A percentile compares a stretch with the other conserved stretches of the same genome.
Evolutionary conservation across 2,329 filamentous ascomycete genomes (phyloP).

Genomic region (Paraphoma sp.): DNA sequence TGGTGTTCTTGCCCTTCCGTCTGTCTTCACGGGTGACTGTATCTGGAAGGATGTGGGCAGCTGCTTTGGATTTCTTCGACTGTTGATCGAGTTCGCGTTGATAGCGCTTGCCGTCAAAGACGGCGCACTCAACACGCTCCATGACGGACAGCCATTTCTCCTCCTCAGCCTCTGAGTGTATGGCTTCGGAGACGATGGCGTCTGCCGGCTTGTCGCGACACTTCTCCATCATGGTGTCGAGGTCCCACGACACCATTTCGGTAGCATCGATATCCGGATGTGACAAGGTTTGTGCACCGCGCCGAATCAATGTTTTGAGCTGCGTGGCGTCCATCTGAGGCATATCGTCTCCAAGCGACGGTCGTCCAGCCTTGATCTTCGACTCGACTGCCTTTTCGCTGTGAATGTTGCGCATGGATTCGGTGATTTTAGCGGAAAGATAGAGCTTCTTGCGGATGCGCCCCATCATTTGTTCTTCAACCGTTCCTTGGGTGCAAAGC

Average conservation of each 20-base stretch:
- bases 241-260: constrained; percentile 66
- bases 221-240: constrained; percentile 60
- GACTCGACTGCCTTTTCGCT: constrained; percentile 36
- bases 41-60: constrained; percentile 45
- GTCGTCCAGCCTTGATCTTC: constrained; percentile 22
- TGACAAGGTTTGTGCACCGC: constrained; percentile 61
- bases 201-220: constrained; percentile 61
- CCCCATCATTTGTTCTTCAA: constrained; percentile 66
- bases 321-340: constrained; percentile 60
- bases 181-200: constrained; percentile 40
- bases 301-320: constrained; percentile 61
- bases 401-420: constrained; percentile 64
- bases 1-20: constrained; percentile 63
- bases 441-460: constrained; percentile 68
- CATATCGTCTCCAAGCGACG: constrained; percentile 52
- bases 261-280: constrained; percentile 60
- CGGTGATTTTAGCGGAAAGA: constrained; percentile 65
- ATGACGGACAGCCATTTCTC: constrained; percentile 63
- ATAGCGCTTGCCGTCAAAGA: constrained; percentile 64
- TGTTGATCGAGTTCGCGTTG: constrained; percentile 44
- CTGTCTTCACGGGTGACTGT: constrained; percentile 56
- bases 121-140: constrained; percentile 63
- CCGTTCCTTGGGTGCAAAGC: constrained; percentile 62
- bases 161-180: constrained; percentile 57
- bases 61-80: constrained; percentile 24